Evolutionary conservation across 805 yeast species (phyloP), one percentile per base, ranked within the genome.

Genomic region (Saccharomyces eubayanus): DNA sequence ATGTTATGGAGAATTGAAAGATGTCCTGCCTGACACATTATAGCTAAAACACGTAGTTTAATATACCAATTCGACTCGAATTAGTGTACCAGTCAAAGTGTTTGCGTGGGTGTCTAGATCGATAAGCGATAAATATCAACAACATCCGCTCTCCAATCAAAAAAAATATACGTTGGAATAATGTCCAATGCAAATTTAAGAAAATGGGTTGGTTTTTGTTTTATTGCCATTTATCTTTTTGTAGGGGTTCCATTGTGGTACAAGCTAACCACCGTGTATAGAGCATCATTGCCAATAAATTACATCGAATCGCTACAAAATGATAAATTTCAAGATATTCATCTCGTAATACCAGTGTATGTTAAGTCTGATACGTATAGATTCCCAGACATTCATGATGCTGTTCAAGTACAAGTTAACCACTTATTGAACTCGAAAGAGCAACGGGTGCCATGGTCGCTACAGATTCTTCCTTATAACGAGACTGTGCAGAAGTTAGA

Each of bases 381-480:
- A 16, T 83, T 84, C 59, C 91, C 92, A 0, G 96, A 89, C 65
- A 62, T 89, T 20, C 78, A 77, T 1, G 74, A 74, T 46, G 89
- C 86, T 0, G 63, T 78, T 1, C 77, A 78, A 55, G 61, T 74
- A 11, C 80, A 81, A 59, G 61, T 80, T 1, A 72, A 77, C 55
- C 69, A 72, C 14, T 68, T 77, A 47, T 51, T 59, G 46, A 61
- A 66, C n/a, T 59, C 67, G 12, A 55, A 59, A 31, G 58, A 61
- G 12, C 66, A 67, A 30, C 52, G 61, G 28, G 67, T 73, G 1
- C 66, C 67, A 24, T 73, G 77, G 76, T 69, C 67, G 53, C 61
- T 58, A 53, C 71, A 55, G 49, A 52, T 67, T 8, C 47, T 66
- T 10, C 61, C 62, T 4, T 67, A 61, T 49, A 61, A 63, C 16